phyloP scores from a whole-genome alignment of 2,329 filamentous ascomycete genomes.

The Exophiala xenobiotica region DNA sequence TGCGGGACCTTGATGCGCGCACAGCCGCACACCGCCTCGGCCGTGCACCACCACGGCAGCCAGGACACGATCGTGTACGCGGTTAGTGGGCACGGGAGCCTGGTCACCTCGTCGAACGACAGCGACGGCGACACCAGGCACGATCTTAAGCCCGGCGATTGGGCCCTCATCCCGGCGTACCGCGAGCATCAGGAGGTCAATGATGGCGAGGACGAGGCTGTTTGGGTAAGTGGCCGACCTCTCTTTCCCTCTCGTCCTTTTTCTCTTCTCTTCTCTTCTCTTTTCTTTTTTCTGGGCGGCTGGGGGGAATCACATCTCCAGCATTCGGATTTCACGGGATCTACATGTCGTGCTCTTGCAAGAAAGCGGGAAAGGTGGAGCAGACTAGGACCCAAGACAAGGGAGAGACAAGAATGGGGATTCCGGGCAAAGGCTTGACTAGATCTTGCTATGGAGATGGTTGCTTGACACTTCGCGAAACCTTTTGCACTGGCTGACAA shows the following conservation, averaged over 20 bases:
- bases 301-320: too few relatives aligned
- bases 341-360: too few relatives aligned
- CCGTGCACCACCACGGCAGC: constrained; percentile 68
- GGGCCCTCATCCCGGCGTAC: constrained; percentile 68
- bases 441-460: too few relatives aligned
- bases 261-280: too few relatives aligned
- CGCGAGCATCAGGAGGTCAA: constrained; percentile 71
- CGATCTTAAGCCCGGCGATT: constrained; percentile 63
- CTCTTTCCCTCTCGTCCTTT: background rate
- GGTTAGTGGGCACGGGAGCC: constrained; percentile 59
- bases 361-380: too few relatives aligned
- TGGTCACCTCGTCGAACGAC: constrained; percentile 43
- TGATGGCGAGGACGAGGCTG: constrained; percentile 61
- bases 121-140: constrained; percentile 57
- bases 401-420: too few relatives aligned
- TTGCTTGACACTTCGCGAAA: too few relatives aligned
- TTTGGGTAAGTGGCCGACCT: constrained; percentile 50
- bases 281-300: too few relatives aligned
- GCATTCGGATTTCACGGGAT: too few relatives aligned
- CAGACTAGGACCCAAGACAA: too few relatives aligned
- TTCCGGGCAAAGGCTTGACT: too few relatives aligned
- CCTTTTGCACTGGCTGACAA: too few relatives aligned
- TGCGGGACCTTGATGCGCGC: constrained; percentile 66
- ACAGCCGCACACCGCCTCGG: constrained; percentile 60
- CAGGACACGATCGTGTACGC: constrained; percentile 68